A percentile compares a stretch with the other conserved stretches of the same genome.
Evolutionary conservation across 768 basidiomycete genomes (phyloP).

Genomic region (Steccherinum ochraceum): DNA sequence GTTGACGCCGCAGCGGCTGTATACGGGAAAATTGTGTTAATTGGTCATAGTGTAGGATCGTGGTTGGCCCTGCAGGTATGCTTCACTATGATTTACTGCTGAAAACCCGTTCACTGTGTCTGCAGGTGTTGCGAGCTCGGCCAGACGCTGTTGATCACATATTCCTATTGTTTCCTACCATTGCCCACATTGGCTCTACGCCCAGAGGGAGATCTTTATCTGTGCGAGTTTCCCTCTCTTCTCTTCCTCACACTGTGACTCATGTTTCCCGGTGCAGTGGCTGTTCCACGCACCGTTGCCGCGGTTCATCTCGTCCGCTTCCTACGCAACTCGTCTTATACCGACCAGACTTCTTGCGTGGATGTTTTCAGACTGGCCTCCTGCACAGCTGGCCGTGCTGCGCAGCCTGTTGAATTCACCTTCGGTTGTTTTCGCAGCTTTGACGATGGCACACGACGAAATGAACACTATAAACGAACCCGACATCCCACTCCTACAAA

Average conservation of each 20-base stretch:
- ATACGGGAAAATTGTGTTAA: slow-evolving; percentile 39
- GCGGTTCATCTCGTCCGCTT: slow-evolving; percentile 36
- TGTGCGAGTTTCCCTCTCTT: slow-evolving; percentile 33
- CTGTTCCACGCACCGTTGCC: slow-evolving; percentile 43
- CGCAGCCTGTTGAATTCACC: slow-evolving; percentile 46
- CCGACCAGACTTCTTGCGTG: slow-evolving; percentile 35
- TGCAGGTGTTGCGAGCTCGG: slow-evolving; percentile 46
- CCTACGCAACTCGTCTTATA: slow-evolving; percentile 32
- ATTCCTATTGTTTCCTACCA: slow-evolving; percentile 67
- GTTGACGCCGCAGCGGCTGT: slow-evolving; percentile 34
- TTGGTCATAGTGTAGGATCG: slow-evolving; percentile 67
- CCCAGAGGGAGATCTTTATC: slow-evolving; percentile 58
- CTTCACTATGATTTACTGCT: not conserved
- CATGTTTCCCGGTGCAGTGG: slow-evolving; percentile 27
- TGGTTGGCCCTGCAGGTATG: slow-evolving; percentile 62
- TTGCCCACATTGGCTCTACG: slow-evolving; percentile 54
- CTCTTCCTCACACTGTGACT: not conserved
- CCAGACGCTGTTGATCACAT: slow-evolving; percentile 30
- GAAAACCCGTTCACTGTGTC: not conserved
- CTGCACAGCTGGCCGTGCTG: slow-evolving; percentile 38
- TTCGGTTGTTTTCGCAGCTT: slow-evolving; percentile 40
- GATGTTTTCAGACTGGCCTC: slow-evolving; percentile 48
- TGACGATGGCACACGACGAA: slow-evolving; percentile 64
- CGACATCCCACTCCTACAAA: slow-evolving; percentile 37
- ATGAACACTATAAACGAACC: slow-evolving; percentile 53